Base-by-base conservation (phyloP, 805 yeast species). In the Starmerella vaccinii region DNA sequence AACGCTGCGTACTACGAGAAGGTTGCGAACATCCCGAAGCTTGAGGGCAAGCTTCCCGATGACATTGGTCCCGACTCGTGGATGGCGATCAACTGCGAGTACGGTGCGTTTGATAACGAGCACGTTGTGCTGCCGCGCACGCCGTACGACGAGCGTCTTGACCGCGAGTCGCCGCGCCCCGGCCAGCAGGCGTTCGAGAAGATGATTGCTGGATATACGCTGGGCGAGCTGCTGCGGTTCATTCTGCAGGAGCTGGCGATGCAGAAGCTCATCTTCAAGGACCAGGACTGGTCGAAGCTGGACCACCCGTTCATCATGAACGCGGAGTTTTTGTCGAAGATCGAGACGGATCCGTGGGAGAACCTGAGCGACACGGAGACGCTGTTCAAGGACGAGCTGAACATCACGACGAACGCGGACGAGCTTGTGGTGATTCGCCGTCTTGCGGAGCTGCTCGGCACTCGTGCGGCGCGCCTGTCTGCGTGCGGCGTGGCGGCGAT, bases 61-160 rank as follows among this genome's bases (percentile, higher is more conserved):
- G 95, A 86, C 64, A 76, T 87, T 59, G 64, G 77, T 34, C 68
- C 64, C 6, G 77, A 76, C 46, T 75, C 83, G 39, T 80, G 82
- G 56, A 89, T 90, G 95, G 96, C 96, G 49, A 90, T 90, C 68
- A 90, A 90, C 76, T 88, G 97, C 75, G 98, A 90, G 73, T 90
- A 90, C 72, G 97, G 98, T 63, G 90, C 97, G 6, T 90, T 90
- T 66, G 97, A 90, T 68, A 89, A 87, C 65, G 96, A 87, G 69
- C 94, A 83, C 63, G 52, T 59, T 9, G 77, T 81, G 32, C 76
- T 90, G 61, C 97, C 97, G 65, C 80, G 96, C 71, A 89, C 95
- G 59, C 82, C 81, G 67, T 90, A 80, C 68, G 98, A 90, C 68
- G 65, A 81, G 49, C 74, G 72, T 58, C 82, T 90, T 58, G 97